Evolutionary conservation across 768 basidiomycete genomes (phyloP).

Genomic region (Chlorophyllum brunneum): DNA sequence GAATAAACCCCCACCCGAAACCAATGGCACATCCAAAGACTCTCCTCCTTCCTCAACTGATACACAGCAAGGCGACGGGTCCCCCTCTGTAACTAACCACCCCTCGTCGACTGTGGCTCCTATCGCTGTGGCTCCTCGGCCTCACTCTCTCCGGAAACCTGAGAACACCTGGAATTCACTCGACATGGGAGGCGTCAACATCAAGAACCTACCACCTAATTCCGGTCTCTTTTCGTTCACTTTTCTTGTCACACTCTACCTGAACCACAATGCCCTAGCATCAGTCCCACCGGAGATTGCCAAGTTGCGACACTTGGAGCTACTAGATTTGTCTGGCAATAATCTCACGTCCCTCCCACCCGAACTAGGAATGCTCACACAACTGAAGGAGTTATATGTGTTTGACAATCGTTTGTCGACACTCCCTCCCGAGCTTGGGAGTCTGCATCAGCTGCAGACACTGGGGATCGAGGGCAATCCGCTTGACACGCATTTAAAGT

Average conservation of each 20-base stretch:
- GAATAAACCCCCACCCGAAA: slow-evolving; percentile 47
- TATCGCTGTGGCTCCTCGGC: slow-evolving; percentile 61
- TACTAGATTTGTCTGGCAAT: slow-evolving; percentile 92
- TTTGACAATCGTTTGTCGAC: slow-evolving; percentile 93
- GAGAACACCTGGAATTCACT: slow-evolving; percentile 85
- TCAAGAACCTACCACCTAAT: slow-evolving; percentile 82
- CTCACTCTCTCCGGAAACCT: slow-evolving; percentile 59
- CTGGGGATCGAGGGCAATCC: slow-evolving; percentile 98
- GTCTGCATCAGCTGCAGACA: slow-evolving; percentile 86
- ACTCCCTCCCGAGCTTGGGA: slow-evolving; percentile 85
- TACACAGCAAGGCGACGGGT: slow-evolving; percentile 13
- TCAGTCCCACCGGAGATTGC: slow-evolving; percentile 80
- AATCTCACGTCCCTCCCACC: slow-evolving; percentile 71
- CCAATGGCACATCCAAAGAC: slow-evolving; percentile 28
- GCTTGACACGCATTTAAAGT: slow-evolving; percentile 70
- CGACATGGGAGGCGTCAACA: slow-evolving; percentile 93
- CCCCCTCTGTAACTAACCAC: slow-evolving; percentile 44
- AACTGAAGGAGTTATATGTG: slow-evolving; percentile 86
- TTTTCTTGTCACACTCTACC: slow-evolving; percentile 93
- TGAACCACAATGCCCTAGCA: slow-evolving; percentile 89
- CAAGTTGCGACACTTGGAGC: slow-evolving; percentile 77
- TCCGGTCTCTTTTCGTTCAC: slow-evolving; percentile 80
- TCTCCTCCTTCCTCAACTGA: slow-evolving; percentile 28
- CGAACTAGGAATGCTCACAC: slow-evolving; percentile 87
- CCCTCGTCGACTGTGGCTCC: slow-evolving; percentile 78